Conservation (phyloP, 495 filamentous ascomycete species). For the Xylaria palmicola region DNA sequence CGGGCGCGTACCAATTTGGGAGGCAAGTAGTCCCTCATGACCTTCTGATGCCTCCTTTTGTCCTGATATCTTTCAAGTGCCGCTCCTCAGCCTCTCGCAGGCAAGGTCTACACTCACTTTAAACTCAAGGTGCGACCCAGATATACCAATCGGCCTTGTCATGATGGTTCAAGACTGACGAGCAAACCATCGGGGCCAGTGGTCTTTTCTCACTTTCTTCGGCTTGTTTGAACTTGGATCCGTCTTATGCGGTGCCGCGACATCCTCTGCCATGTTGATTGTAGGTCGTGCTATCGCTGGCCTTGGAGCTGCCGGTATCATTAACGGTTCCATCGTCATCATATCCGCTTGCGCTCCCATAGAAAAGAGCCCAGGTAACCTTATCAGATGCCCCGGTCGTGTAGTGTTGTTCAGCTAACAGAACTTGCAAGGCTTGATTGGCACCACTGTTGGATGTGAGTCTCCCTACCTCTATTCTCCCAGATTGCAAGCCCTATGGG, state of each 20-base stretch:
- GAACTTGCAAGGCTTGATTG: constrained; percentile 7
- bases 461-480: neutral
- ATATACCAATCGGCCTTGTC: neutral
- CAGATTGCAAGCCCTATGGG: too few species aligned
- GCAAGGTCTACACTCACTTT: constrained; percentile 46
- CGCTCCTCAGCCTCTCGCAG: constrained; percentile 37
- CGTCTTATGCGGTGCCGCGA: constrained; percentile 49
- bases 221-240: constrained; percentile 47
- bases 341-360: constrained; percentile 27
- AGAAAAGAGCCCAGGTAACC: constrained; percentile 33
- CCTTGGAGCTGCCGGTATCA: constrained; percentile 40
- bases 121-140: constrained; percentile 24
- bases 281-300: constrained; percentile 52
- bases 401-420: neutral
- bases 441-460: neutral
- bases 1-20: constrained; percentile 29
- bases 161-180: neutral
- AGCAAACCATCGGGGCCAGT: neutral
- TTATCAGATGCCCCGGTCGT: constrained; percentile 11
- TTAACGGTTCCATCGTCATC: constrained; percentile 51
- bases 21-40: constrained; percentile 12
- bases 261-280: constrained; percentile 44
- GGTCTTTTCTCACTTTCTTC: constrained; percentile 38
- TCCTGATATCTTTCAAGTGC: neutral
- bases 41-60: neutral